phyloP scores from a whole-genome alignment of 192 early-diverging fungal species.

The Ambispora gerdemannii region DNA sequence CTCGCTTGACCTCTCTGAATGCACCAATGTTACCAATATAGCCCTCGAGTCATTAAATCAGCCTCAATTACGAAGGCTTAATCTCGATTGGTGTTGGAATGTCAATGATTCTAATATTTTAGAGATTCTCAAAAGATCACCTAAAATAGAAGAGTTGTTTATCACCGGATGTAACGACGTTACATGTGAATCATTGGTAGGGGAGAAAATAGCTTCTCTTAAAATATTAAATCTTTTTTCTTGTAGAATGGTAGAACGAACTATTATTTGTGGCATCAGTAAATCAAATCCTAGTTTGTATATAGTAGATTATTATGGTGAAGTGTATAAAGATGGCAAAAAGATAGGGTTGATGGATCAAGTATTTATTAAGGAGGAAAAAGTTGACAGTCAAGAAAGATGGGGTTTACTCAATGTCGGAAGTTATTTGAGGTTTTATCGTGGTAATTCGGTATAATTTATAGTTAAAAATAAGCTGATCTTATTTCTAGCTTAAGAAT shows the following conservation, averaged over 20 bases:
- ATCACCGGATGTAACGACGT: conserved; percentile 18
- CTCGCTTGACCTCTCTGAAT: conserved; percentile 20
- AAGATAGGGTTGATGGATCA: conserved; percentile 1
- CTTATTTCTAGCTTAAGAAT: too few species aligned
- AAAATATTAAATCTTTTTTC: background rate
- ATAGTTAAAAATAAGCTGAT: too few species aligned
- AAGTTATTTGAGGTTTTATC: conserved; percentile 6
- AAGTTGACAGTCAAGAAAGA: conserved; percentile 14
- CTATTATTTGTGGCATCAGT: background rate
- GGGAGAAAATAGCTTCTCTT: background rate
- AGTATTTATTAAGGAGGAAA: conserved; percentile 1
- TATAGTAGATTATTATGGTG: conserved; percentile 25
- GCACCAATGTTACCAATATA: background rate
- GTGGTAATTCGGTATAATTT: conserved; percentile 18
- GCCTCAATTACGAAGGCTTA: background rate
- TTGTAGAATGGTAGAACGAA: conserved; percentile 12
- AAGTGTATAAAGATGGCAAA: conserved; percentile 22
- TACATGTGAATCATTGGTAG: conserved; percentile 7
- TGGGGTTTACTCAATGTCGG: conserved; percentile 15
- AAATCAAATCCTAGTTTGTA: background rate
- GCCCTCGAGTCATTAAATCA: background rate
- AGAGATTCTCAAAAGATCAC: background rate
- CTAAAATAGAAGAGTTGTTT: conserved; percentile 3
- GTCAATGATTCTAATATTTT: background rate
- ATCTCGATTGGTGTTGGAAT: conserved; percentile 23